phyloP scores from a whole-genome alignment of 1,139 yeast genomes.

The Arxiozyma slooffiae region DNA sequence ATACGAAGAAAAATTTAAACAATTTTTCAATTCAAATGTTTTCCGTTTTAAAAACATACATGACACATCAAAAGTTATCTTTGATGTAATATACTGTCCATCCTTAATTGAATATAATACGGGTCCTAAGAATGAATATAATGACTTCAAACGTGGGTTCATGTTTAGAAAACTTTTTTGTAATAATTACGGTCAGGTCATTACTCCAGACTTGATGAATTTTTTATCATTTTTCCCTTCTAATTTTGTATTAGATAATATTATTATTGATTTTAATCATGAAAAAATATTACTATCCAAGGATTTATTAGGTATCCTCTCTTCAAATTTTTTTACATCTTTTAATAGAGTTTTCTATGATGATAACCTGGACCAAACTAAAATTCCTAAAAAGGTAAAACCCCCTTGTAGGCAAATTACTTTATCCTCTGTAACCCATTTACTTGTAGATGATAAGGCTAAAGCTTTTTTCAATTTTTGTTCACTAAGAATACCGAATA shows the following conservation, averaged over 20 bases:
- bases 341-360: not conserved
- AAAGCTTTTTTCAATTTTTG: constrained; percentile 13
- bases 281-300: constrained; percentile 6
- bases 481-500: not conserved
- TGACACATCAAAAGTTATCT: not conserved
- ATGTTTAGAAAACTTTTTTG: not conserved
- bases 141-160: not conserved
- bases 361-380: not conserved
- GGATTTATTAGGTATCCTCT: constrained; percentile 15
- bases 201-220: not conserved
- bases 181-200: not conserved
- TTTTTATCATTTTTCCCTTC: not conserved
- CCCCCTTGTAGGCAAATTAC: constrained; percentile 11
- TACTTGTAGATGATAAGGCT: constrained; percentile 15
- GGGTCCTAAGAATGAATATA: not conserved
- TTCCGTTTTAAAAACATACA: not conserved
- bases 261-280: constrained; percentile 8
- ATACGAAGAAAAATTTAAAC: not conserved
- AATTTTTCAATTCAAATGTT: not conserved
- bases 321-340: constrained; percentile 8
- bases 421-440: constrained; percentile 9
- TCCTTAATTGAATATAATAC: not conserved
- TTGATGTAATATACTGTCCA: constrained; percentile 6
- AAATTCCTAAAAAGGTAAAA: not conserved
- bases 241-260: constrained; percentile 4